Percentiles rank a stretch among this genome's conserved stretches.
Evolutionary conservation across 2,329 filamentous ascomycete genomes (phyloP).

Genomic region (Pestalotiopsis sp.): DNA sequence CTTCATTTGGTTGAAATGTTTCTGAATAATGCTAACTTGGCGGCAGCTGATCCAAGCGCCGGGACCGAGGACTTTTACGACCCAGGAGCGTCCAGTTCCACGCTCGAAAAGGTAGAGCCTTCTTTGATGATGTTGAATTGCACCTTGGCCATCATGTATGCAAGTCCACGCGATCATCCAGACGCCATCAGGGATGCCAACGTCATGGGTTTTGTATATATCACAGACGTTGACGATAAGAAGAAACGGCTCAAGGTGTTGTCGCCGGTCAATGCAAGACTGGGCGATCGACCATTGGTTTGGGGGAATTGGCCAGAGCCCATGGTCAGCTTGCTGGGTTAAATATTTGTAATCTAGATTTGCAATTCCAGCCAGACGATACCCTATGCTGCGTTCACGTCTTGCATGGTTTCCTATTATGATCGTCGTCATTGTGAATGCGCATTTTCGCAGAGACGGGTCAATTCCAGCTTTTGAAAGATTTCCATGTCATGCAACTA

Average conservation of each 20-base stretch:
- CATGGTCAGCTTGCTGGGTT: slow-evolving; percentile 73
- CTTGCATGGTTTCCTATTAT: too few species aligned
- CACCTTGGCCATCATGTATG: slow-evolving; percentile 83
- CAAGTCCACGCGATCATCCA: slow-evolving; percentile 67
- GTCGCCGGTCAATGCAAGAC: slow-evolving; percentile 78
- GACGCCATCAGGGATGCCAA: slow-evolving; percentile 78
- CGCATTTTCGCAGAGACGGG: too few species aligned
- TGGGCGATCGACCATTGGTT: slow-evolving; percentile 79
- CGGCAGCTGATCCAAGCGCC: slow-evolving; percentile 9
- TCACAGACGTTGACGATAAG: slow-evolving; percentile 87
- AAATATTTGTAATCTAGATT: not conserved
- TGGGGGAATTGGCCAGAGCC: slow-evolving; percentile 88
- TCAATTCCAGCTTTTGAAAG: too few species aligned
- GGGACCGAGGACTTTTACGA: slow-evolving; percentile 31
- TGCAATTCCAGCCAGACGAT: not conserved
- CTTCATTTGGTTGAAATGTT: not conserved
- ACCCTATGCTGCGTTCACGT: too few species aligned
- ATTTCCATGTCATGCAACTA: too few species aligned
- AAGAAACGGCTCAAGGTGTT: slow-evolving; percentile 59
- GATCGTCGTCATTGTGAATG: too few species aligned
- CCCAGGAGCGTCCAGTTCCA: slow-evolving; percentile 15
- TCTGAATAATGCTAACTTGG: not conserved
- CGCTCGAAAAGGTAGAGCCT: slow-evolving; percentile 65
- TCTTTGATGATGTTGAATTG: slow-evolving; percentile 75
- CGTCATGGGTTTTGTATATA: slow-evolving; percentile 91